Base-by-base conservation (phyloP, 2,329 filamentous ascomycete species). In the Stachybotrys chlorohalonatus region DNA sequence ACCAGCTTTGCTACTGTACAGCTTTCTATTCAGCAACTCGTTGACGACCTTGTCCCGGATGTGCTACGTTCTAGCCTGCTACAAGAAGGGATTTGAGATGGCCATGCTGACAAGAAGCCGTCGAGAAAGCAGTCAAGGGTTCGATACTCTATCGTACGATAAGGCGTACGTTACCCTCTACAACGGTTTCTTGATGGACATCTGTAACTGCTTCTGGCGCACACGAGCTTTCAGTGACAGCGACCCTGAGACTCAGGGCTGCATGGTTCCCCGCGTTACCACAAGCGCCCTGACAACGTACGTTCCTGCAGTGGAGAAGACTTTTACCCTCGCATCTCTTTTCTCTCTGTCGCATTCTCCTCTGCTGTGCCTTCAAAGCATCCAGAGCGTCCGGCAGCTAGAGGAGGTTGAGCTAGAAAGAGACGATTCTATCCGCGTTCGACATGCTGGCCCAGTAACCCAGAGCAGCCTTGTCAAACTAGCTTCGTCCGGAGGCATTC, bases 101-200 rank as follows among this genome's bases (percentile, higher is more conserved):
- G 83, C 85, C 55, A 82, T 81, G 73, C 61, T 73, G 54, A 66
- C 77, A 53, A 73, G 65, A 57, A 64, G 62, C 55, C 59, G 50
- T 62, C 63, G 58, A 57, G 49, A 69, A 24, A 57, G 59, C 51
- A 62, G 59, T 31, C 54, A 63, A 16, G 62, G 59, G 8, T 63
- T 72, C 48, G 65, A 71, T 56, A 64, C 68, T 6, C 66, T 68
- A 16, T 67, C 72, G 11, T 86, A 85, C 57, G 76, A 83, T 31
- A 75, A 80, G 47, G 71, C 75, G 36, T 81, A 86, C 54, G 81
- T 90, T 47, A 81, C 83, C 59, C 73, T 79, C 30, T 92, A 94
- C 73, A 95, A 95, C 66, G 86, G 86, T 24, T 91, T 87, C 66
- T 79, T 95, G 36, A 92, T 94, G 83, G 90, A 95, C 65, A 80